Evolutionary conservation across 1,284 basidiomycete species (phyloP).

Genomic region (Ustilago trichophora): DNA sequence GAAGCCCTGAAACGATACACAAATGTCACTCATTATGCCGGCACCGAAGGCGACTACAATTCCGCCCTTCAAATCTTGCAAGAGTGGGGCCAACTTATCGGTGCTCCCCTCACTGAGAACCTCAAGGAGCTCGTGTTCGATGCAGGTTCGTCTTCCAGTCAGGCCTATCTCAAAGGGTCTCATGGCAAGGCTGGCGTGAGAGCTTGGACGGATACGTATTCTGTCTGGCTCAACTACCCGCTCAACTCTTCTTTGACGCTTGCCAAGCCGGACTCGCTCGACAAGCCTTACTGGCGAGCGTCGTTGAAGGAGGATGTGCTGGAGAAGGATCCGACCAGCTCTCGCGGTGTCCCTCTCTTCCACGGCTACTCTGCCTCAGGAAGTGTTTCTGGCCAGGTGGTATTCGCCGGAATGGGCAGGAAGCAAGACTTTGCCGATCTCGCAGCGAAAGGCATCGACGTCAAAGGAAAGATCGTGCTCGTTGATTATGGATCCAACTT

Average conservation of each 20-base stretch:
- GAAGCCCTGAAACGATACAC: slow-evolving; percentile 55
- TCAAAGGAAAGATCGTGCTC: slow-evolving; percentile 84
- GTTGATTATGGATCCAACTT: slow-evolving; percentile 82
- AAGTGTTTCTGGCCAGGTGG: slow-evolving; percentile 72
- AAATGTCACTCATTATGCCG: slow-evolving; percentile 53
- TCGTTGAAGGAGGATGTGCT: slow-evolving; percentile 67
- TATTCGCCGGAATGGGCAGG: slow-evolving; percentile 84
- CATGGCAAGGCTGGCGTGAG: slow-evolving; percentile 25
- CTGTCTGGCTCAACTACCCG: slow-evolving; percentile 63
- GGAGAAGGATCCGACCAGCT: slow-evolving; percentile 68
- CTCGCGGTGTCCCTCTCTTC: slow-evolving; percentile 68
- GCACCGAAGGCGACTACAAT: slow-evolving; percentile 48
- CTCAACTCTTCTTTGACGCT: slow-evolving; percentile 55
- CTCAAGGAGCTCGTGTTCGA: slow-evolving; percentile 53
- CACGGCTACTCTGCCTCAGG: slow-evolving; percentile 68
- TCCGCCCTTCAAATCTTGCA: slow-evolving; percentile 47
- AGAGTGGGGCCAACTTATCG: slow-evolving; percentile 60
- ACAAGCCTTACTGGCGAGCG: slow-evolving; percentile 73
- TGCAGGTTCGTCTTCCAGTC: slow-evolving; percentile 53
- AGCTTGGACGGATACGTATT: slow-evolving; percentile 64
- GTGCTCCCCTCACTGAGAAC: slow-evolving; percentile 38
- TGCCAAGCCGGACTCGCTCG: slow-evolving; percentile 39
- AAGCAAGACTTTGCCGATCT: slow-evolving; percentile 77
- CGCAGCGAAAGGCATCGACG: slow-evolving; percentile 72
- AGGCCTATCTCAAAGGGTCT: slow-evolving; percentile 42